Conservation (phyloP, 192 early-diverging fungal genomes). For the Polychytrium aggregatum region DNA sequence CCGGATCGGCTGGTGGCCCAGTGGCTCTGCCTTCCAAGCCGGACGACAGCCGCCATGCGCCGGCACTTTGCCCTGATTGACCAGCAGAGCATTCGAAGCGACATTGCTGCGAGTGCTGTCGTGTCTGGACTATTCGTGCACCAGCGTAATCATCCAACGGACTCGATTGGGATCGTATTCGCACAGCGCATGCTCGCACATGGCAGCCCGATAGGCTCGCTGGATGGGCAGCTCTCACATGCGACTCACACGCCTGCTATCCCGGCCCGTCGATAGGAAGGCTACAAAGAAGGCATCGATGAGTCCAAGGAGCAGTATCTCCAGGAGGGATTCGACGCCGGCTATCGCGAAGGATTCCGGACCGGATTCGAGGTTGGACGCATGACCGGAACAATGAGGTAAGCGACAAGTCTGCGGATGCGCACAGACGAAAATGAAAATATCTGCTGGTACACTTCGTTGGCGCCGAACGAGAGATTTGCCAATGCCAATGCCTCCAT, state of each 20-base stretch:
- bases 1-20: not conserved
- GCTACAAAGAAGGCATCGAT: slow-evolving; percentile 53
- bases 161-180: not conserved
- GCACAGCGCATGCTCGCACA: not conserved
- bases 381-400: no score
- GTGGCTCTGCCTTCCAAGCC: not conserved
- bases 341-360: no score
- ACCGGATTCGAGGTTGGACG: no score
- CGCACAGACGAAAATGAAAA: no score
- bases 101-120: not conserved
- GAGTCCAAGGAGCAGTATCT: slow-evolving; percentile 47
- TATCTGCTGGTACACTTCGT: no score
- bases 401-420: no score
- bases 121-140: not conserved
- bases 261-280: slow-evolving; percentile 21
- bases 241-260: not conserved
- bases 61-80: no score
- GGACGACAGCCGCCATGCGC: no score
- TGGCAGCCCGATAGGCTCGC: not conserved
- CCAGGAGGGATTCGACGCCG: slow-evolving; percentile 51
- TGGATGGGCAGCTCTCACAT: not conserved
- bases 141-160: no score
- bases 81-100: no score
- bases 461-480: no score
- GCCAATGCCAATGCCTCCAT: no score